Base-by-base conservation (phyloP, 352 stramenopile genomes). In the Nothophytophthora sp. region DNA sequence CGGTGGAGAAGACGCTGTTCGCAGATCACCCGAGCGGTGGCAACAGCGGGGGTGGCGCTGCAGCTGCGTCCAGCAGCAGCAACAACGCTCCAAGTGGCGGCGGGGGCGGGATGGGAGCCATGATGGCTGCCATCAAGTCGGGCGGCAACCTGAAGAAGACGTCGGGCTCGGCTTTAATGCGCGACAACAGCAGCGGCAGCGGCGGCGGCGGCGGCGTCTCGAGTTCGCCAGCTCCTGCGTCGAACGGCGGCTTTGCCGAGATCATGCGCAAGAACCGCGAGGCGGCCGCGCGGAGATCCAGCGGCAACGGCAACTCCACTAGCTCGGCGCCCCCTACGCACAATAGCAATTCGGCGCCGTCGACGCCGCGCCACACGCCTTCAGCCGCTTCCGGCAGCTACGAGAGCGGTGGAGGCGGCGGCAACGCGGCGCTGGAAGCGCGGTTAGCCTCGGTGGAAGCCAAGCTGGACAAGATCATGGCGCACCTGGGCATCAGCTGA, bases 211-310 rank as follows among this genome's bases (percentile, higher is more conserved):
- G 19, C 22, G 44, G 40, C 23, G n/a, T 46, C 4, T 35, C 51
- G n/a, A n/a, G n/a, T n/a, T n/a, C n/a, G n/a, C n/a, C n/a, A n/a
- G n/a, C n/a, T n/a, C n/a, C n/a, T n/a, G n/a, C n/a, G n/a, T n/a
- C n/a, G 5, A 51, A 50, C 18, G 57, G 75, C 12, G 85, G 85
- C 16, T 95, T 96, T 64, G 81, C 86, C 0, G 86, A 96, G 51
- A 96, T 96, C 61, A 96, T 96, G 82, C 75, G 82, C 37, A 92
- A 91, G 62, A 96, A 95, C 67, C 77, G 84, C 19, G 84, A 94
- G 50, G 86, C 86, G 13, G 82, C 84, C 2, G 84, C 84, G 3
- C 69, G 79, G n/a, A 88, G 70, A 50, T 61, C 61, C 3, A 55
- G 60, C 15, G 46, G 22, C 22, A 57, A 58, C 5, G 45, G 40